These are phyloP conservation scores for Exophiala lecanii-corni DNA, from an alignment of 2,329 filamentous ascomycete genomes.

Conservation along the genomic window DNA sequence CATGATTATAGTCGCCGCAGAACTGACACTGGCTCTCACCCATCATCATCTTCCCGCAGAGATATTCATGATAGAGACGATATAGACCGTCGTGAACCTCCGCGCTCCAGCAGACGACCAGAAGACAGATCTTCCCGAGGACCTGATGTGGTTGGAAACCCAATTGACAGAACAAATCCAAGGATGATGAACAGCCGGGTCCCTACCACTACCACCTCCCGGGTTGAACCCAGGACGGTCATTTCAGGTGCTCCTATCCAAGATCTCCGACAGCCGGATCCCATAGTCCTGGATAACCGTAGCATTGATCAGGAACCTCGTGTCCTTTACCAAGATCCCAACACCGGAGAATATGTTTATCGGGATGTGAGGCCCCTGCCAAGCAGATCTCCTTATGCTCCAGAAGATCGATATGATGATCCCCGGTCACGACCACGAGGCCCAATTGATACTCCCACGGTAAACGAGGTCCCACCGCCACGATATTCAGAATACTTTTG, in stretches of 20 bases:
- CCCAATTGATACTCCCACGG: slow-evolving; percentile 32
- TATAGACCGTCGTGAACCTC: slow-evolving; percentile 10
- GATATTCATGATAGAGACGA: slow-evolving; percentile 7
- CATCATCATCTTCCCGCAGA: slow-evolving; percentile 16
- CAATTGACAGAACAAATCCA: slow-evolving; percentile 11
- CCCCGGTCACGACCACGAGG: slow-evolving; percentile 29
- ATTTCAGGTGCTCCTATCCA: slow-evolving; percentile 13
- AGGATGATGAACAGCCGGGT: slow-evolving; percentile 14
- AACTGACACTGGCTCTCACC: slow-evolving; percentile 7
- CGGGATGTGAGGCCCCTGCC: slow-evolving; percentile 13
- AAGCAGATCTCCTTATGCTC: slow-evolving; percentile 20
- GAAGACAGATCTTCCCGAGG: slow-evolving; percentile 20
- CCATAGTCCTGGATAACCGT: slow-evolving; percentile 12
- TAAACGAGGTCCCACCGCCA: slow-evolving; percentile 18
- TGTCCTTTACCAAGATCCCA: slow-evolving; percentile 12
- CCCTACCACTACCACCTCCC: slow-evolving; percentile 8
- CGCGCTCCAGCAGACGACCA: slow-evolving; percentile 20
- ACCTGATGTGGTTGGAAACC: slow-evolving; percentile 17
- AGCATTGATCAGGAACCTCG: slow-evolving; percentile 12
- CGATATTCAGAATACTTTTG: slow-evolving; percentile 72
- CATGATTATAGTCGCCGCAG: slow-evolving; percentile 11
- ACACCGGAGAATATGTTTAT: slow-evolving; percentile 16
- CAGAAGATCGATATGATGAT: slow-evolving; percentile 30
- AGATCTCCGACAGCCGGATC: slow-evolving; percentile 15
- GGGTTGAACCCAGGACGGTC: slow-evolving; percentile 8